Base-by-base conservation (phyloP, 148 eudicot genomes). In the Nyssa sinensis region DNA sequence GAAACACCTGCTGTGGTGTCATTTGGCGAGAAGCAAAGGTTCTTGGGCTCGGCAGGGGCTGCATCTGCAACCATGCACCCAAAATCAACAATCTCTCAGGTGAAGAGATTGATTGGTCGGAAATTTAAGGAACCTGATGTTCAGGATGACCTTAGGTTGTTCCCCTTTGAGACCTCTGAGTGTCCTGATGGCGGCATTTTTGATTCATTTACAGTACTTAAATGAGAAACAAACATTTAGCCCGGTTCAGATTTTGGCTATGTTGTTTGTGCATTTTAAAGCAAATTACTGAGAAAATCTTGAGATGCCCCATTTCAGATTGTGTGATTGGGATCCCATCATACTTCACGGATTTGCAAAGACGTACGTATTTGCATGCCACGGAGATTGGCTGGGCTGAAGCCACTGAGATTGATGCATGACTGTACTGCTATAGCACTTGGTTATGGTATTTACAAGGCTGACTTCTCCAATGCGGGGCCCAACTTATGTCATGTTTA, bases 391-490 rank as follows among this genome's bases (percentile, higher is more conserved):
- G 91, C 90, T 28, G 97, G 94, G 24, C 78, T 95, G 74, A 89
- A 72, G 66, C 90, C 91, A 1, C 55, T 91, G 70, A 81, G 93
- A 74, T 86, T 95, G 85, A 83, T 95, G 91, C 99, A 93, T 73
- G 99, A 95, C 39, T 85, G 99, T 75, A 88, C 97, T 47, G 97
- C 97, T 68, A 90, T 85, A 72, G 97, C 93, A 24, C 85, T 92
- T 67, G 97, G 94, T 70, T 94, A 90, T 80, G 97, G 98, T 32
- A 86, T 94, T 31, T 92, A 94, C 86, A 92, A 83, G 79, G 84
- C 87, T 32, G 97, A 84, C 37, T 81, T 82, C 32, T 76, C 79
- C 11, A 79, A 64, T 28, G 66, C 77, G 6, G 87, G 86, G 39
- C 9, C 75, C 78, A 5, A 74, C 72, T 34, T 70, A 69, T 86